Base-by-base conservation (phyloP, 148 eudicot genomes). In the Gaultheria prostrata region DNA sequence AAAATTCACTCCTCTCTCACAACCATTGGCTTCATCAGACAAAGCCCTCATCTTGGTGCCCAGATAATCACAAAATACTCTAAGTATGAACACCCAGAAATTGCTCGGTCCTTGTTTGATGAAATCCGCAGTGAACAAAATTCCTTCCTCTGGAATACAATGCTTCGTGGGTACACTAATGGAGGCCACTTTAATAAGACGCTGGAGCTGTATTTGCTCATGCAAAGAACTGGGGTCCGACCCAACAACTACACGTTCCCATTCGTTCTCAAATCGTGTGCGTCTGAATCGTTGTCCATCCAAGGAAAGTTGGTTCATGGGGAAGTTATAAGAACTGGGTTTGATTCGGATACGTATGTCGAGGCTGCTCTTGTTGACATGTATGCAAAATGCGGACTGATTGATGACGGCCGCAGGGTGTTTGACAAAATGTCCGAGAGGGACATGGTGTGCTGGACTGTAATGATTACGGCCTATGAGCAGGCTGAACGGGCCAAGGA, bases 321-420 rank as follows among this genome's bases (percentile, higher is more conserved):
- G n/a, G 83, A 80, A 2, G 61, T 48, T 57, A 32, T 85, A 73
- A 73, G 80, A 85, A 74, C 80, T 74, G 92, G 92, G 83, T 83
- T 89, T 18, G 90, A 83, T 46, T 59, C 59, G 35, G 91, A 91
- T 85, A 67, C 75, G 51, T 87, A 86, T 24, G 74, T 91, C 33
- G 89, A 88, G 12, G 85, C 89, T 84, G 91, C 92, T 53, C 83
- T 91, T 30, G 53, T 90, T 15, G 91, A 88, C 65, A 85, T 90
- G 90, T 90, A 90, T 83, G 79, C 87, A 32, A 89, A 89, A 82
- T 85, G 86, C 15, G 86, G 83, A 80, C 39, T 77, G 24, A 28
- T 87, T 67, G 59, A 85, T 79, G 82, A 45, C 2, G 81, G 76
- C 69, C 80, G 87, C 82, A 82, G 61, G 82, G 87, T 83, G 77